Evolutionary conservation across 352 stramenopile species (phyloP).

Genomic region (Phytophthora tentaculata): DNA sequence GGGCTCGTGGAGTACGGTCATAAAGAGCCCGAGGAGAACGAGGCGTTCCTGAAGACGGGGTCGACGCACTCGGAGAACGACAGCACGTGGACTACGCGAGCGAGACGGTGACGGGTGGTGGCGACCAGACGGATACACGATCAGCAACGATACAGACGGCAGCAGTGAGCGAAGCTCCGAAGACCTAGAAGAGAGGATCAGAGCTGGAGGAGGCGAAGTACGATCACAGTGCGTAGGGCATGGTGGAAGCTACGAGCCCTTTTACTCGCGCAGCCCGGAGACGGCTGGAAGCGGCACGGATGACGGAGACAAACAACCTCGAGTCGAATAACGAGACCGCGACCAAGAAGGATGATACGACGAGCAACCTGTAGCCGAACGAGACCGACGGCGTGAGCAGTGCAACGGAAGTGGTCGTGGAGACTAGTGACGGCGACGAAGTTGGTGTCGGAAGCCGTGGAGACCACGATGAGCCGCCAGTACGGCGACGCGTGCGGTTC

Average conservation of each 20-base stretch:
- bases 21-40: too few relatives aligned
- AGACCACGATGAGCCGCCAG: neutral
- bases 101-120: too few relatives aligned
- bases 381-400: neutral
- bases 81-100: too few relatives aligned
- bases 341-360: neutral
- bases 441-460: neutral
- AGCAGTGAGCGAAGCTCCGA: too few relatives aligned
- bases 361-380: neutral
- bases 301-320: neutral
- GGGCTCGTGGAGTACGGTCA: too few relatives aligned
- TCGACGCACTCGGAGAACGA: too few relatives aligned
- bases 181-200: neutral
- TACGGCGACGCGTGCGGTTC: neutral
- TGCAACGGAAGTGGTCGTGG: neutral
- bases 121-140: too few relatives aligned
- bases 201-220: neutral
- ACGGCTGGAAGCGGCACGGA: neutral
- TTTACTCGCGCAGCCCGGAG: neutral
- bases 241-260: neutral
- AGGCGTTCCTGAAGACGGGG: too few relatives aligned
- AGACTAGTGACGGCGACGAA: neutral
- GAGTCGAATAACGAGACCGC: neutral
- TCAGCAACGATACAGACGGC: too few relatives aligned
- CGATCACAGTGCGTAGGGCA: too few relatives aligned